Percentiles rank a stretch among this genome's conserved stretches.
Evolutionary conservation across 2,329 filamentous ascomycete genomes (phyloP).

Genomic region (Catunica adiposa): DNA sequence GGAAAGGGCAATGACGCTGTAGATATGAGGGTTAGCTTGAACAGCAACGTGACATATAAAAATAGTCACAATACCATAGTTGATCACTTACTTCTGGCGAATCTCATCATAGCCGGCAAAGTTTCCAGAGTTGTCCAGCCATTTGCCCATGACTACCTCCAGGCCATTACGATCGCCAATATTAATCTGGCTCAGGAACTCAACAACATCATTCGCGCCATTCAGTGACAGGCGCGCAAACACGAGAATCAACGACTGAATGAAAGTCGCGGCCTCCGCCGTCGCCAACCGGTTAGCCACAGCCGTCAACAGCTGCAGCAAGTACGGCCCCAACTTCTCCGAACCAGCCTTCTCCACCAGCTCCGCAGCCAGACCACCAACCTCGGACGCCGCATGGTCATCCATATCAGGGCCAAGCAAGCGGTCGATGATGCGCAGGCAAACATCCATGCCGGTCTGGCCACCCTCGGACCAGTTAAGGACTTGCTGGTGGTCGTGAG

Average conservation of each 20-base stretch:
- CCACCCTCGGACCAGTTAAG: conserved; percentile 67
- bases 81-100: conserved; percentile 63
- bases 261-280: conserved; percentile 73
- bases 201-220: conserved; percentile 74
- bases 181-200: conserved; percentile 74
- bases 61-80: no score
- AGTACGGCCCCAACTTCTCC: conserved; percentile 75
- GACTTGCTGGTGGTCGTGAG: conserved; percentile 78
- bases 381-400: conserved; percentile 88
- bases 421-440: conserved; percentile 80
- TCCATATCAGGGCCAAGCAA: conserved; percentile 71
- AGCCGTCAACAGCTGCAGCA: conserved; percentile 74
- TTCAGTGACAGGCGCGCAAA: conserved; percentile 80
- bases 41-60: conserved; percentile 17
- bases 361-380: conserved; percentile 84
- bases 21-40: conserved; percentile 16
- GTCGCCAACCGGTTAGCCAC: conserved; percentile 73
- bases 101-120: conserved; percentile 99
- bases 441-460: conserved; percentile 73
- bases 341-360: conserved; percentile 90
- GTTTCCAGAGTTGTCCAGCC: conserved; percentile 91
- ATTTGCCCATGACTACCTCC: conserved; percentile 78
- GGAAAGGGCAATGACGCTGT: conserved; percentile 74
- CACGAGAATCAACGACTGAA: conserved; percentile 87
- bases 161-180: conserved; percentile 70